Conservation (phyloP, 495 filamentous ascomycete genomes). For the Penicillium cataractarum region DNA sequence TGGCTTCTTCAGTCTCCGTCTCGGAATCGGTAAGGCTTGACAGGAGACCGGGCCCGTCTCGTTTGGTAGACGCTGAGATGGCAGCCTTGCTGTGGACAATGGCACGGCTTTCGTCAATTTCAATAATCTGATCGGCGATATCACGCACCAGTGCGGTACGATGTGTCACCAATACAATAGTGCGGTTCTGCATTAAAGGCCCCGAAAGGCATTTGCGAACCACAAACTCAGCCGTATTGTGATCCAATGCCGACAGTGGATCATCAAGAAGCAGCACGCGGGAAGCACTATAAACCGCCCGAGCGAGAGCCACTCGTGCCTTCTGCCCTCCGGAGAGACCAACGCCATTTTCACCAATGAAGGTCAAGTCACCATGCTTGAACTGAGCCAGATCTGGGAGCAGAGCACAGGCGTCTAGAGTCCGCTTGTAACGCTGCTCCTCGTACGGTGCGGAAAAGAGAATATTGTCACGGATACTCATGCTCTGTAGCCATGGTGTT, state of each 20-base stretch:
- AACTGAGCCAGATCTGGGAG: conserved; percentile 65
- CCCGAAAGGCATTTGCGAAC: conserved; percentile 69
- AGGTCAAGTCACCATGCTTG: conserved; percentile 67
- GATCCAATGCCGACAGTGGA: conserved; percentile 68
- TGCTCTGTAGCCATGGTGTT: conserved; percentile 88
- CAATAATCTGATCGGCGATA: conserved; percentile 69
- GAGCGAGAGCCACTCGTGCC: conserved; percentile 68
- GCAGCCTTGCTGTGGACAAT: conserved; percentile 47
- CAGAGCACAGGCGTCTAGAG: conserved; percentile 65
- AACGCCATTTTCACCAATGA: conserved; percentile 71
- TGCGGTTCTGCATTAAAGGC: conserved; percentile 62
- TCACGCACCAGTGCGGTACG: conserved; percentile 67
- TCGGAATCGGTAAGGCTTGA: conserved; percentile 30
- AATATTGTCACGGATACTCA: conserved; percentile 87
- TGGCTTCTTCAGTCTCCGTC: conserved; percentile 38
- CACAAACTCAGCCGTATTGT: conserved; percentile 75
- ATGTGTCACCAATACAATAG: conserved; percentile 76
- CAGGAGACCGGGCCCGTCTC: conserved; percentile 21
- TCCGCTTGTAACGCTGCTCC: conserved; percentile 59
- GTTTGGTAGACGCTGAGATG: conserved; percentile 21
- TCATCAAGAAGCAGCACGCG: conserved; percentile 71
- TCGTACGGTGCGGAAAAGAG: conserved; percentile 76
- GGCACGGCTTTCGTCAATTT: conserved; percentile 61
- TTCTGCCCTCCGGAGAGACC: conserved; percentile 73
- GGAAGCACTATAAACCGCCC: conserved; percentile 70